Conservation (phyloP, 2,329 filamentous ascomycete genomes). For the Scleromitrula shiraiana region DNA sequence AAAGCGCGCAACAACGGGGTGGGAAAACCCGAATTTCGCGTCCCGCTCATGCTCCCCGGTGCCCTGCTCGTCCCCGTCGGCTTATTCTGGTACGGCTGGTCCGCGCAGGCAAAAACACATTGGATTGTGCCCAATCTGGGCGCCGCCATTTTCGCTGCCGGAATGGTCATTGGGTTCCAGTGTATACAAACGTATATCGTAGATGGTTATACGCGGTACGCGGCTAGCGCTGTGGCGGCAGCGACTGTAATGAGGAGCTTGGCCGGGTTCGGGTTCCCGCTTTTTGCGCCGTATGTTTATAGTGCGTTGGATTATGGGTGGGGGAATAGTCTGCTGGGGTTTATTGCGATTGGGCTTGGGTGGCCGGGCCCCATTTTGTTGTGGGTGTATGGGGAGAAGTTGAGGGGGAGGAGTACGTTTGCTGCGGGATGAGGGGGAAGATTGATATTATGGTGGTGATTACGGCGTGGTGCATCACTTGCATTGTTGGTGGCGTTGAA, state of each 20-base stretch:
- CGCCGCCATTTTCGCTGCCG: constrained; percentile 41
- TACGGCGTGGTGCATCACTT: too few species aligned
- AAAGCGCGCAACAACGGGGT: constrained; percentile 26
- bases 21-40: constrained; percentile 50
- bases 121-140: constrained; percentile 53
- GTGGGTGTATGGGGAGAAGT: constrained; percentile 33
- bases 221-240: constrained; percentile 34
- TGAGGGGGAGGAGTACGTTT: constrained; percentile 37
- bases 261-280: constrained; percentile 25
- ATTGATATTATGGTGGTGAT: too few species aligned
- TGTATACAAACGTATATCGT: constrained; percentile 43
- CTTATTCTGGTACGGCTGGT: constrained; percentile 52
- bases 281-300: constrained; percentile 28
- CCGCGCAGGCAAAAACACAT: constrained; percentile 40
- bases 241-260: constrained; percentile 23
- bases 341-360: constrained; percentile 45
- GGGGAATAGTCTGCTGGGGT: constrained; percentile 39
- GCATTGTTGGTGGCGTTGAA: too few species aligned
- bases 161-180: constrained; percentile 31
- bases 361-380: constrained; percentile 40
- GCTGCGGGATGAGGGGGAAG: constrained; percentile 20
- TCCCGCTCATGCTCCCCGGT: constrained; percentile 49
- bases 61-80: constrained; percentile 48
- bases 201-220: constrained; percentile 37
- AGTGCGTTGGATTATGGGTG: constrained; percentile 36